Base-by-base conservation (phyloP, 2,329 filamentous ascomycete genomes). In the Triangularia verruculosa region DNA sequence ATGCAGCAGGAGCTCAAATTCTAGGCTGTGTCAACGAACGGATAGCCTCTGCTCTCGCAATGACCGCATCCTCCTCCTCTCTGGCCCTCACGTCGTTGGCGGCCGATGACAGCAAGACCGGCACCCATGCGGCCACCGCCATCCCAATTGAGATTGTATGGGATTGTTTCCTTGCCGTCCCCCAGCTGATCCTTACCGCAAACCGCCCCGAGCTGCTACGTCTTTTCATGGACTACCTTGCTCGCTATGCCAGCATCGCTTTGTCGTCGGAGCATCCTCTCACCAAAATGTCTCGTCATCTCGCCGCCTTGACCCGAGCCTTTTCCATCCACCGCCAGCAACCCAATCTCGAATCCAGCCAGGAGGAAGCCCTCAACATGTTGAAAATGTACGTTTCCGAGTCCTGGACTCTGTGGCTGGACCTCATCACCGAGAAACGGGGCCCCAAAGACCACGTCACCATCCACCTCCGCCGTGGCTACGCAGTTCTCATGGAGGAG, bases 151-250 rank as follows among this genome's bases (percentile, higher is more conserved):
- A 71, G 30, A 67, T 68, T 17, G 65, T 71, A 24, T 71, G 70
- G 70, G 70, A 71, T 58, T 70, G 68, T 59, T 70, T 67, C 43
- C 69, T 71, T 15, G 70, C 65, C 0, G 64, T 71, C 1, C 69
- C 70, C 4, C 70, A 71, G 3, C 64, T 71, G 3, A 62, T 55
- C 11, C 62, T 71, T 8, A 57, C 56, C 47, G 60, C 52, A 5
- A 64, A 64, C 20, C 67, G 66, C 59, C 59, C 60, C 13, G 69
- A 71, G 57, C 58, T 71, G 11, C 64, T 71, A 2, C 11, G 54
- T 57, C 68, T 68, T 53, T 71, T 69, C 27, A 61, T 66, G 22
- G 55, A 60, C 12, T 68, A 68, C 62, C 64, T 71, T 9, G 47
- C 66, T 56, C 61, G 66, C 7, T 57, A 67, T 13, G 63, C 69